phyloP scores from a whole-genome alignment of 208 protist species.

The Wallacemonas collosoma region DNA sequence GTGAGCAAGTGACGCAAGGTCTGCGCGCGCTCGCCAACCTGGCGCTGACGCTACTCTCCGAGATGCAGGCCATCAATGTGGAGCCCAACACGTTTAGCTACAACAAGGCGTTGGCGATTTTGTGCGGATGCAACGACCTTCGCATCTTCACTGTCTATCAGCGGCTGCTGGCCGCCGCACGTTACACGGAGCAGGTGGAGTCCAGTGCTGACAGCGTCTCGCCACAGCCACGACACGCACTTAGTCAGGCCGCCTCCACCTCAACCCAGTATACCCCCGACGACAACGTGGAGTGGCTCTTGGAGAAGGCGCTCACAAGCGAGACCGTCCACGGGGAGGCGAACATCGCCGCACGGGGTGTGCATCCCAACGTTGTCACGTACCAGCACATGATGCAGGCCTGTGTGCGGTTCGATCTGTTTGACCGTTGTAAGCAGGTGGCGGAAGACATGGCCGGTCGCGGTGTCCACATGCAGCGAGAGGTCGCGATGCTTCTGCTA shows the following conservation, averaged over 20 bases:
- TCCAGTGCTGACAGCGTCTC: slow-evolving; percentile 2
- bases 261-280: slow-evolving; percentile 8
- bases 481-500: slow-evolving; percentile 60
- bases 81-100: slow-evolving; percentile 90
- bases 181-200: slow-evolving; percentile 12
- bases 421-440: slow-evolving; percentile 43
- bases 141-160: slow-evolving; percentile 75
- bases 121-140: slow-evolving; percentile 65
- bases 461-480: slow-evolving; percentile 32
- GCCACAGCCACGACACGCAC: neutral
- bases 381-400: slow-evolving; percentile 73
- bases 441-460: slow-evolving; percentile 43
- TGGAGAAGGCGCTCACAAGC: slow-evolving; percentile 60
- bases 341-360: slow-evolving; percentile 51
- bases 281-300: slow-evolving; percentile 16
- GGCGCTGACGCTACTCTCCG: slow-evolving; percentile 62
- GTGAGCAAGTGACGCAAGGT: slow-evolving; percentile 67
- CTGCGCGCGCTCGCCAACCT: slow-evolving; percentile 67
- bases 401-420: slow-evolving; percentile 42
- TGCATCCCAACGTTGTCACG: slow-evolving; percentile 73
- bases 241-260: neutral
- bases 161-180: slow-evolving; percentile 21
- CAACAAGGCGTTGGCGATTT: slow-evolving; percentile 72
- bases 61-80: slow-evolving; percentile 78
- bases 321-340: slow-evolving; percentile 48